A percentile compares a stretch with the other conserved stretches of the same genome.
Evolutionary conservation across 345 rosid genomes (phyloP).

Genomic region (Eucalyptus coolabah): DNA sequence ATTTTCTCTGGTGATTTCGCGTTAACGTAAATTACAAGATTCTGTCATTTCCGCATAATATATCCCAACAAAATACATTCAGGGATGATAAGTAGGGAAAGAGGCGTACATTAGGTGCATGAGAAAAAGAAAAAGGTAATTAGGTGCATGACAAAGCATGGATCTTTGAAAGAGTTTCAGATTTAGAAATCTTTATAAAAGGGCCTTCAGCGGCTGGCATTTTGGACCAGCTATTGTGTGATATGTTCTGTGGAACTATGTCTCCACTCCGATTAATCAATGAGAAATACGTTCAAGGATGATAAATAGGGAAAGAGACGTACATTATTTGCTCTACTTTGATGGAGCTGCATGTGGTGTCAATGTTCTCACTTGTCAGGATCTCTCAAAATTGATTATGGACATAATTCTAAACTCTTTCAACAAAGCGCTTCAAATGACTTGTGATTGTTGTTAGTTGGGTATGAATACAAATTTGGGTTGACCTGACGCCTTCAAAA

Average conservation of each 20-base stretch:
- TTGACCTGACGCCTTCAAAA: neutral
- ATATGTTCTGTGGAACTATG: conserved; percentile 2
- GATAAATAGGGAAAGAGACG: neutral
- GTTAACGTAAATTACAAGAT: too few relatives aligned
- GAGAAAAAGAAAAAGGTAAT: neutral
- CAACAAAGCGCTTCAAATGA: too few relatives aligned
- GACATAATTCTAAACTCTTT: neutral
- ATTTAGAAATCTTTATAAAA: neutral
- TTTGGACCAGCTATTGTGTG: conserved; percentile 4
- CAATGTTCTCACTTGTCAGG: neutral
- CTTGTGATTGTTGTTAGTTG: neutral
- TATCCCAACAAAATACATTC: neutral
- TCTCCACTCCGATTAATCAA: conserved; percentile 12
- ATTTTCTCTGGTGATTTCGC: too few relatives aligned
- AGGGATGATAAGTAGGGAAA: neutral
- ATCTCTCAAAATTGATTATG: neutral
- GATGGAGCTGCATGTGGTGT: neutral
- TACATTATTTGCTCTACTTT: neutral
- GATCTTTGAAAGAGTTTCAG: neutral
- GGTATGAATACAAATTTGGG: neutral
- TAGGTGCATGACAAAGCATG: neutral
- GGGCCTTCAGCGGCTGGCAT: neutral
- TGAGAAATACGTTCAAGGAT: neutral
- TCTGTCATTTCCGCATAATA: too few relatives aligned
- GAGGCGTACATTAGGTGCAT: neutral